These are phyloP conservation scores for Picocystis sp. DNA, from an alignment of 163 green algal species.

Conservation along the genomic window DNA sequence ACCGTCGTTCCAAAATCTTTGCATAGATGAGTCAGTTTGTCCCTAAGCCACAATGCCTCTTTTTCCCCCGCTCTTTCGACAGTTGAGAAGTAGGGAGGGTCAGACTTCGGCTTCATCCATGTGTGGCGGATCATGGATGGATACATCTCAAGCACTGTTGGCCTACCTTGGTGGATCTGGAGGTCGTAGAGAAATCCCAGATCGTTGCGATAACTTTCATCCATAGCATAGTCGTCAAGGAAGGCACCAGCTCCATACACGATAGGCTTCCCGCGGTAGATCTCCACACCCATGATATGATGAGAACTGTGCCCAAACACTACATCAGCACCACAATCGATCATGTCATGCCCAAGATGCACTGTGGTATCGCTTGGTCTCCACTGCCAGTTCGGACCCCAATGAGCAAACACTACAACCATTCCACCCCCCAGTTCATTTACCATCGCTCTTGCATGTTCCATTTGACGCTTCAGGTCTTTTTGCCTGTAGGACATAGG, in stretches of 20 bases:
- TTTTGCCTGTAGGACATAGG: constrained; percentile 17
- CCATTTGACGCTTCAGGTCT: constrained; percentile 16
- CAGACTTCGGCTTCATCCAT: too few relatives aligned
- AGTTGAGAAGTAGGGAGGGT: too few relatives aligned
- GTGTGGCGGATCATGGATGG: too few relatives aligned
- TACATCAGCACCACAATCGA: constrained; percentile 28
- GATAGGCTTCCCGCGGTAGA: constrained; percentile 25
- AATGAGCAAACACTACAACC: constrained; percentile 39
- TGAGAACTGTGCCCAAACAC: constrained; percentile 36
- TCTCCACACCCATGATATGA: constrained; percentile 37
- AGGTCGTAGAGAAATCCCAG: constrained; percentile 8
- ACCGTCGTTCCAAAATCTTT: too few relatives aligned
- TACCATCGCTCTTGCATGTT: constrained; percentile 1
- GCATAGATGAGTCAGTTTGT: too few relatives aligned
- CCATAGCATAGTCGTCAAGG: constrained; percentile 37
- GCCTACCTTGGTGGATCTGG: too few relatives aligned
- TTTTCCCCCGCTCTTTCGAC: too few relatives aligned
- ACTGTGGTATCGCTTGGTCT: constrained; percentile 18
- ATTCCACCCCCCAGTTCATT: constrained; percentile 18
- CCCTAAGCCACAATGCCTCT: too few relatives aligned
- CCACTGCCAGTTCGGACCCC: constrained; percentile 43
- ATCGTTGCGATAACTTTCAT: constrained; percentile 30
- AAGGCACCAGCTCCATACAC: constrained; percentile 45
- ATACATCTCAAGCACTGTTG: too few relatives aligned
- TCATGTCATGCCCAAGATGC: constrained; percentile 22